phyloP scores from a whole-genome alignment of 345 rosid species.

The Clarkia xantiana region DNA sequence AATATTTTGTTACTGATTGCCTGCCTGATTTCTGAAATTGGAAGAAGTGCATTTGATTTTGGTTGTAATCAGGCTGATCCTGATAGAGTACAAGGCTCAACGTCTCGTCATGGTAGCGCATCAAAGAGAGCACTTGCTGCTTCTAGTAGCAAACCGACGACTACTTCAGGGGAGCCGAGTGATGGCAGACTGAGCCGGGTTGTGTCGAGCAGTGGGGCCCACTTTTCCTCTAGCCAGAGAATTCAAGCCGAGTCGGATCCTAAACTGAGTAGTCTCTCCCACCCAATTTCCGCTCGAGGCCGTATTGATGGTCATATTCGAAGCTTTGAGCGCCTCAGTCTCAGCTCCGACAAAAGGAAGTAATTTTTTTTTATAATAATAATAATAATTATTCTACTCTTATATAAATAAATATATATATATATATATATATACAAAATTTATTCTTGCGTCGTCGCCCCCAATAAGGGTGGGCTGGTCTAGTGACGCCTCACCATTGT shows the following conservation, averaged over 20 bases:
- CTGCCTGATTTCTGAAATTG: too few species aligned
- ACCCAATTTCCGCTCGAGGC: constrained; percentile 5
- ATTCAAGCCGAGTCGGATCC: constrained; percentile 21
- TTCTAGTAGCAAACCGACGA: constrained; percentile 56
- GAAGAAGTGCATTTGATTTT: too few species aligned
- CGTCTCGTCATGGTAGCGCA: constrained; percentile 45
- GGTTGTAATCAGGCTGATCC: constrained; percentile 20
- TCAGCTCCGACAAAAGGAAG: constrained; percentile 10
- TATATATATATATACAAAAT: background rate
- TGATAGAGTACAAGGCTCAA: constrained; percentile 24
- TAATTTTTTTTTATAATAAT: background rate
- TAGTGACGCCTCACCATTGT: too few species aligned
- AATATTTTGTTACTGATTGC: too few species aligned
- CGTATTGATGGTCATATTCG: constrained; percentile 8
- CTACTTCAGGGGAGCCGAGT: constrained; percentile 55
- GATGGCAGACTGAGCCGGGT: constrained; percentile 44
- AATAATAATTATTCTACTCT: too few species aligned
- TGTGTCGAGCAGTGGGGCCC: constrained; percentile 27
- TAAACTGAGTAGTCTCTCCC: constrained; percentile 5
- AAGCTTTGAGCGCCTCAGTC: constrained; percentile 9
- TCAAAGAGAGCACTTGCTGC: constrained; percentile 45
- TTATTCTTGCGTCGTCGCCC: background rate
- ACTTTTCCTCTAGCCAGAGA: constrained; percentile 49
- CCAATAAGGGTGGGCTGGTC: too few species aligned
- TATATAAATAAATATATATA: too few species aligned